These are phyloP conservation scores for Nothopassalora personata DNA, from an alignment of 2,329 filamentous ascomycete species.

Conservation along the genomic window DNA sequence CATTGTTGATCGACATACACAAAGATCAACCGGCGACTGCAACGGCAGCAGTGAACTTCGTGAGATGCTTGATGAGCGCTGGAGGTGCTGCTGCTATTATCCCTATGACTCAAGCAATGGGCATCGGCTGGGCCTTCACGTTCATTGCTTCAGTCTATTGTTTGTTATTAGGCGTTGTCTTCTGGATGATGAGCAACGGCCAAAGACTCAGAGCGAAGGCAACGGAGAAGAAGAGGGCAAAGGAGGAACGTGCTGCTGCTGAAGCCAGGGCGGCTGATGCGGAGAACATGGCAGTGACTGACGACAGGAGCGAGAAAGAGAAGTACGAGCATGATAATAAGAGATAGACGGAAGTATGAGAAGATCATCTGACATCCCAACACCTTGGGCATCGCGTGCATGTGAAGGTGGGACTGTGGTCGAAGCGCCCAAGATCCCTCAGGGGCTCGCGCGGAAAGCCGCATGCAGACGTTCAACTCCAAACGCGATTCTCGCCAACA, in stretches of 20 bases:
- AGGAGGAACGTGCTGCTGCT: slow-evolving; percentile 4
- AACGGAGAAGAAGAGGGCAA: slow-evolving; percentile 10
- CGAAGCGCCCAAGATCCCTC: neutral
- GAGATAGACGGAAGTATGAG: neutral
- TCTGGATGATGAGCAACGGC: slow-evolving; percentile 23
- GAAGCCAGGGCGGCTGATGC: neutral
- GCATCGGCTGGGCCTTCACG: slow-evolving; percentile 43
- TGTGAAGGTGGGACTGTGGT: neutral
- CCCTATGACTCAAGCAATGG: slow-evolving; percentile 29
- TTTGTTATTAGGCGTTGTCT: slow-evolving; percentile 16
- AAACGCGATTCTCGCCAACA: neutral
- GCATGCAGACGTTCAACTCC: neutral
- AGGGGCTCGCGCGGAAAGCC: neutral
- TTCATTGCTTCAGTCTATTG: slow-evolving; percentile 31
- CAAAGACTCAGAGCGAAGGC: slow-evolving; percentile 20
- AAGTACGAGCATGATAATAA: neutral
- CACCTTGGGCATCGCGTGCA: neutral
- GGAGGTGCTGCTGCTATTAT: slow-evolving; percentile 37
- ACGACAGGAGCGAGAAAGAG: neutral
- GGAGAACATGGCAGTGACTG: neutral
- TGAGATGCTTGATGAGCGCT: slow-evolving; percentile 40
- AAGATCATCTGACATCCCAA: neutral
- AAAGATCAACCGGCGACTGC: slow-evolving; percentile 38
- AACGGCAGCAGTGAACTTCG: slow-evolving; percentile 42
- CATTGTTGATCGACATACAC: slow-evolving; percentile 43